A percentile compares a stretch with the other conserved stretches of the same genome.
Conservation (phyloP, 2,329 filamentous ascomycete species). For the Neoascochyta sp. region DNA sequence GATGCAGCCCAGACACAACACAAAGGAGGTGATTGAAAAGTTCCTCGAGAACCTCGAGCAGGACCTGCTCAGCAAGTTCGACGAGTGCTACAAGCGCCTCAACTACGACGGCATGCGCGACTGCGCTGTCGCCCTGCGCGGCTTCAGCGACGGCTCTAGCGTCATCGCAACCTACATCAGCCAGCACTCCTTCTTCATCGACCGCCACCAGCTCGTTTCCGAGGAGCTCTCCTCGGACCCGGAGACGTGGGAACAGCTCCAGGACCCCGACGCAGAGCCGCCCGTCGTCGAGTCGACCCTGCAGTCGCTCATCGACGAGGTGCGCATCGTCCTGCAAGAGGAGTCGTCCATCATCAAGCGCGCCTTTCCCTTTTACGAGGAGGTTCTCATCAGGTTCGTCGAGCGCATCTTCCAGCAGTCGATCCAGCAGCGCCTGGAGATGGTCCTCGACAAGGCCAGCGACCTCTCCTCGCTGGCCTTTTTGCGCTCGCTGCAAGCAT, state of each 20-base stretch:
- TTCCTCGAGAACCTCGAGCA: conserved; percentile 95
- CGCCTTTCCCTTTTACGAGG: conserved; percentile 94
- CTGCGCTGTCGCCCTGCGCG: conserved; percentile 86
- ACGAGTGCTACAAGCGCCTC: conserved; percentile 90
- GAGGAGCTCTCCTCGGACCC: conserved; percentile 75
- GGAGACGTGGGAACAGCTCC: conserved; percentile 80
- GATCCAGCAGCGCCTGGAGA: conserved; percentile 90
- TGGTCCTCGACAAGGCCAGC: conserved; percentile 92
- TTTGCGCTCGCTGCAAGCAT: conserved; percentile 83
- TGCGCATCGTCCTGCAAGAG: conserved; percentile 92
- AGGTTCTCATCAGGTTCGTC: conserved; percentile 86
- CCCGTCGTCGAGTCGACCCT: conserved; percentile 88
- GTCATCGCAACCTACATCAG: conserved; percentile 97
- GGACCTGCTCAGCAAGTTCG: conserved; percentile 91
- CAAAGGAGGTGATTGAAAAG: conserved; percentile 88
- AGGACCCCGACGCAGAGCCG: conserved; percentile 89
- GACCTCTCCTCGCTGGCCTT: conserved; percentile 90
- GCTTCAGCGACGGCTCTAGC: conserved; percentile 93
- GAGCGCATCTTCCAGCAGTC: conserved; percentile 97
- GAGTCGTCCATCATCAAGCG: conserved; percentile 96
- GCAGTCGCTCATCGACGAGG: conserved; percentile 89
- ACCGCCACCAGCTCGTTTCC: conserved; percentile 83
- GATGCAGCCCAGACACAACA: conserved; percentile 54
- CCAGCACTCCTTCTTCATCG: conserved; percentile 99
- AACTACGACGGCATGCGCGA: conserved; percentile 99